These are phyloP conservation scores for Pythium aquatile DNA, from an alignment of 352 stramenopile species.

Conservation along the genomic window DNA sequence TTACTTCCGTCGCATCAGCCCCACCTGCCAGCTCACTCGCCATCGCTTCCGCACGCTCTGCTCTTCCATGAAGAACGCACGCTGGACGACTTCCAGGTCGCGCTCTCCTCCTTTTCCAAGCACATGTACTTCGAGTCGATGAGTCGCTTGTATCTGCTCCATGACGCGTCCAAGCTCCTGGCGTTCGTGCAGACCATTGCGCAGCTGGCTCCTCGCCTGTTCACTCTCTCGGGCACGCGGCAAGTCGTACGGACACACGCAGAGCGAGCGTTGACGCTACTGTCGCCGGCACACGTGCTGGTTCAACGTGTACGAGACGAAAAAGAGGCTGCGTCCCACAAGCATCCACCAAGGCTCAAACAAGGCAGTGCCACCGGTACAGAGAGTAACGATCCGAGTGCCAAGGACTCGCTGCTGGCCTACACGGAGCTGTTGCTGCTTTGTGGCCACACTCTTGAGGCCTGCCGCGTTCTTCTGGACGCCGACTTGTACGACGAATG, in stretches of 20 bases:
- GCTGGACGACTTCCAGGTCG: slow-evolving; percentile 65
- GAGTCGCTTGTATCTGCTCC: slow-evolving; percentile 72
- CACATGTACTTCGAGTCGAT: slow-evolving; percentile 89
- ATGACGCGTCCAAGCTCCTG: slow-evolving; percentile 53
- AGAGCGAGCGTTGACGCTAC: slow-evolving; percentile 63
- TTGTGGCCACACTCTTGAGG: slow-evolving; percentile 53
- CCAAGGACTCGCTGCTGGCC: slow-evolving; percentile 44
- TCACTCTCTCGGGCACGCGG: slow-evolving; percentile 52
- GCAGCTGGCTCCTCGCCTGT: slow-evolving; percentile 60
- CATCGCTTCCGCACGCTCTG: slow-evolving; percentile 48
- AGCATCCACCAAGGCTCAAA: neutral
- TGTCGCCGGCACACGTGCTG: slow-evolving; percentile 55
- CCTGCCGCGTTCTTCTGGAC: slow-evolving; percentile 52
- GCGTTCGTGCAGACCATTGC: slow-evolving; percentile 63
- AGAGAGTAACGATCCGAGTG: neutral
- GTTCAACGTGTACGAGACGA: slow-evolving; percentile 32
- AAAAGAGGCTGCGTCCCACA: neutral
- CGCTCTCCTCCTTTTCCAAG: slow-evolving; percentile 76
- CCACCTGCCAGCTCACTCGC: neutral
- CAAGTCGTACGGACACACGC: slow-evolving; percentile 50
- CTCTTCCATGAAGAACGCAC: slow-evolving; percentile 83
- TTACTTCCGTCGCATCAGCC: slow-evolving; percentile 31
- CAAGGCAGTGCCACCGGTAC: neutral
- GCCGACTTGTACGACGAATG: slow-evolving; percentile 67
- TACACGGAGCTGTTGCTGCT: slow-evolving; percentile 61